Evolutionary conservation across 2,329 filamentous ascomycete species (phyloP).

Genomic region (Knufia petricola): DNA sequence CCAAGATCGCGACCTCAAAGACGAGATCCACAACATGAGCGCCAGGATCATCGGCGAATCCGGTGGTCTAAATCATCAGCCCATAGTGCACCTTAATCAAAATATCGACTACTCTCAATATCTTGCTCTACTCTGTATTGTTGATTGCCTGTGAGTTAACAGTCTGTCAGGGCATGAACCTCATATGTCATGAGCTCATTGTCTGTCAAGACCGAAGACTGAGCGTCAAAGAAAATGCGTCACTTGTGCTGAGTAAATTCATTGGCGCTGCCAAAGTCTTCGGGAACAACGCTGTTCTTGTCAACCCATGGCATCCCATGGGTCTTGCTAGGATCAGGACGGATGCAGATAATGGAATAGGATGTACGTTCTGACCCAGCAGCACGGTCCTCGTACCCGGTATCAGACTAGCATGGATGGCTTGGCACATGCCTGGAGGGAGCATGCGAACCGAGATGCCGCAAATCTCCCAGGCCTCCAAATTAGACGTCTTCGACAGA

Average conservation of each 20-base stretch:
- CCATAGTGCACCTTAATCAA: constrained; percentile 86
- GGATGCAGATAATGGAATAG: constrained; percentile 65
- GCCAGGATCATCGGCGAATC: constrained; percentile 86
- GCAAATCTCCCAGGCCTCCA: constrained; percentile 80
- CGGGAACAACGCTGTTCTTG: constrained; percentile 66
- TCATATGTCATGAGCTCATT: constrained; percentile 89
- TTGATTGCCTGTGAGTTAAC: constrained; percentile 87
- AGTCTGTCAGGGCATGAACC: constrained; percentile 96
- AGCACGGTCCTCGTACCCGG: constrained; percentile 80
- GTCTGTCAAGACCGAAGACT: constrained; percentile 81
- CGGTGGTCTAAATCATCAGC: constrained; percentile 73
- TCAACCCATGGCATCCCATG: constrained; percentile 94
- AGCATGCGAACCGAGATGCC: constrained; percentile 75
- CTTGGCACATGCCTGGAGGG: constrained; percentile 66
- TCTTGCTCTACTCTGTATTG: constrained; percentile 79
- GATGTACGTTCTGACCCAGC: constrained; percentile 62
- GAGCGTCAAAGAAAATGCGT: constrained; percentile 68
- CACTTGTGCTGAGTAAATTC: constrained; percentile 88
- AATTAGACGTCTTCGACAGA: constrained; percentile 50
- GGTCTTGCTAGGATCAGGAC: constrained; percentile 66
- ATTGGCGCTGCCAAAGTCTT: constrained; percentile 86
- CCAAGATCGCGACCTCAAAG: constrained; percentile 75
- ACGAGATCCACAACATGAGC: constrained; percentile 84
- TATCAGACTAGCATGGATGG: constrained; percentile 63
- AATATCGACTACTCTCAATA: constrained; percentile 91